Evolutionary conservation across 306 rosid genomes (phyloP), one percentile per base, ranked within the genome.

Genomic region (Acmispon strigosus): DNA sequence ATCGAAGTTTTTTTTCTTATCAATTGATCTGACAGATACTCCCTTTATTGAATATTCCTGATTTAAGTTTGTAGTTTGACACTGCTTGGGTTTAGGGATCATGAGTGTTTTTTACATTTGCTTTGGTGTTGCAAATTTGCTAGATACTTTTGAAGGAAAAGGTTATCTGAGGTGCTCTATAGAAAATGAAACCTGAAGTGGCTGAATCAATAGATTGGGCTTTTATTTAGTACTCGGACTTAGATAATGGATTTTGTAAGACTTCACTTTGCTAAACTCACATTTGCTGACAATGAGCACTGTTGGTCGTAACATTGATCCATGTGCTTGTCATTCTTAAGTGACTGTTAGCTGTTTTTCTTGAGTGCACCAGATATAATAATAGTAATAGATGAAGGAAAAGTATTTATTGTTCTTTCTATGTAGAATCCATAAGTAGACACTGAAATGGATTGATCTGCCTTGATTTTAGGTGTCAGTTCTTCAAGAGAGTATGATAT

Each of bases 401-500:
- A 27, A 55, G n/a, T 16, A 17, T 36, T 4, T 18, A 9, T 8
- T 57, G 9, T 44, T 42, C 36, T 64, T 62, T 20, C 37, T 42
- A 6, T 36, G 10, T 45, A 53, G 70, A 66, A 62, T 27, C 42
- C 24, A 18, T 8, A 36, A 15, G 16, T 19, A 37, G 32, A 22
- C 39, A 37, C 50, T 43, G 27, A 48, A 66, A 75, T 49, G 13
- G 22, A 3, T 58, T 24, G 37, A 36, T 62, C 53, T 37, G 19
- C 42, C 56, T 27, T 27, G 37, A 14, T 56, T 36, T 14, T 17
- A 48, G 43, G 24, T 42, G 45, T 47, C 47, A 22, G 24, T 51
- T 39, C 10, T 37, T 76, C 60, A 58, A 65, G 20, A 44, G 39
- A 71, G 39, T 78, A 56, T 27, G n/a, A 39, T 37, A 63, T 36